Base-by-base conservation (phyloP, 495 filamentous ascomycete genomes). In the Choiromyces venosus region DNA sequence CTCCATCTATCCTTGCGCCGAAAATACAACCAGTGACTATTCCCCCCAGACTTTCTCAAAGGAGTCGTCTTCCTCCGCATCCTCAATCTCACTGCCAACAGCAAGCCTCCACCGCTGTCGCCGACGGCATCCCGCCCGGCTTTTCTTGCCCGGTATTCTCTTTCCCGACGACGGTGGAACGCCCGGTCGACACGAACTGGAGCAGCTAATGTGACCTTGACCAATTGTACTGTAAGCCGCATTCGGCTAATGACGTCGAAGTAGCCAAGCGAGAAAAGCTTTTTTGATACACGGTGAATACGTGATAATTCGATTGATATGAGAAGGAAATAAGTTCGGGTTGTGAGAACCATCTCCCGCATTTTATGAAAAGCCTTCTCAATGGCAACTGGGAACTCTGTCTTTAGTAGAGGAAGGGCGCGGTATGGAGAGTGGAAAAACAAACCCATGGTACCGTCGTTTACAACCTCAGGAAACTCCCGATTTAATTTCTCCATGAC, bases 121-220 rank as follows among this genome's bases (percentile, higher is more conserved):
- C 91, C 95, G 56, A 86, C 91, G 69, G 92, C 83, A 46, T 83
- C 80, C 71, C 82, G 76, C 5, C 83, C 83, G 3, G 82, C 83
- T 36, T 75, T 78, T 69, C 81, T 83, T 25, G 82, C 83, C 44
- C 74, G 79, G 81, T 82, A 83, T 67, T 82, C 81, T 29, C 82
- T 79, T 67, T 84, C 83, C 75, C 83, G 80, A 66, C 79, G 76
- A 52, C 77, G 74, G 67, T 82, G 83, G 66, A 84, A 67, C 2
- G 83, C 83, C 19, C 83, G 81, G 73, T 85, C 83, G 33, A 85
- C 83, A 38, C 83, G 74, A 73, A 85, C 83, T 5, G 83, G 83
- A 2, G 84, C 82, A 1, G 83, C 83, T 16, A 85, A 73, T 18
- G 83, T 84, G 35, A 84, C 82, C 65, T 81, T 76, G 9, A 82